Base-by-base conservation (phyloP, 805 yeast species). In the Candida ovalis region DNA sequence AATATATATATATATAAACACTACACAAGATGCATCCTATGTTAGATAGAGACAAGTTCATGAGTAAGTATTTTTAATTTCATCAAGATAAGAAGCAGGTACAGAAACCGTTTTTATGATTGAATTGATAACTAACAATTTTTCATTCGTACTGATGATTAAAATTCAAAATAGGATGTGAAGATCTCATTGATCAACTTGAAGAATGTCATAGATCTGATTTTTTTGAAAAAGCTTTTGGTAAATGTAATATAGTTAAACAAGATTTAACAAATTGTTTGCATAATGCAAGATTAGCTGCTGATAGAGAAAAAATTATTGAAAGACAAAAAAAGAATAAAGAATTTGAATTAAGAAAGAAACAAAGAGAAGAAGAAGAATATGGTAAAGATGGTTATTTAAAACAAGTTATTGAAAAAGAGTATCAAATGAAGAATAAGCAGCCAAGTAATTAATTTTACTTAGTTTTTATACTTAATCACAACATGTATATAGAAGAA, bases 191-290 rank as follows among this genome's bases (percentile, higher is more conserved):
- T 64, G 83, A 84, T 52, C 97, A 96, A 0, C 76, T 92, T 5
- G 96, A 92, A 59, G 84, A 88, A 62, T 92, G 99, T 64, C 97
- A 91, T 60, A 76, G 80, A 49, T 75, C 75, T 46, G 85, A 82
- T 47, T 85, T 82, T 55, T 57, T 86, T 50, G 76, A 79, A 55
- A 80, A 86, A 63, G 82, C 87, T 7, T 71, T 88, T 56, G 98
- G 98, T 24, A 73, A 79, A 50, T 92, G 99, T 69, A 88, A 89
- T 67, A 81, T 82, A 45, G 84, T 86, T 58, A 90, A 90, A 60
- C 88, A 86, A 53, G 91, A 86, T 44, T 74, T 94, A 45, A 69
- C 85, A 32, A 72, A 80, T 60, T 92, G 99, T 68, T 73, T 95
- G 22, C 94, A 89, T 61, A 80, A 80, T 46, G 86, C 92, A 6